Evolutionary conservation across 257 asterid genomes (phyloP), one percentile per base, ranked within the genome.

Genomic region (Solanum pimpinellifolium): DNA sequence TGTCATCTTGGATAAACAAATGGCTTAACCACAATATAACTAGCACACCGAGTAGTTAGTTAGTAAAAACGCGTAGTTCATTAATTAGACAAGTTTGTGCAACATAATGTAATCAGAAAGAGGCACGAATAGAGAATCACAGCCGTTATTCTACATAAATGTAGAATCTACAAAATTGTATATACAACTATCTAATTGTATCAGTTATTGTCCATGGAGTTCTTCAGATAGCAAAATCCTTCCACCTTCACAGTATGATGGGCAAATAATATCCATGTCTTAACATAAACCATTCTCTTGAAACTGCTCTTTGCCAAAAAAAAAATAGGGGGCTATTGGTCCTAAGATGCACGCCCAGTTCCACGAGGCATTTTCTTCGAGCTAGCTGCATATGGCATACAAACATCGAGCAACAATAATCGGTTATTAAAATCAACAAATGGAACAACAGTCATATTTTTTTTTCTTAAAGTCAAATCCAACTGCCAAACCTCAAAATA

Each of bases 291-390:
- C 78, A 16, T 11, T 69, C 60, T n/a, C 76, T 39, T 20, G 62
- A 66, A 25, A 11, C 74, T 25, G 66, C 72, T 86, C 85, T 44
- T 77, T 25, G 60, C 68, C 8, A 39, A 10, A 20, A 23, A 27
- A 29, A 25, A 16, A 12, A 3, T 33, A 4, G 27, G 11, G 65
- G 65, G 65, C 4, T 56, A 20, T 91, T 90, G 92, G 62, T 91
- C 95, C 92, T 91, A 92, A 12, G 87, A 35, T 23, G 97, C 94
- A 25, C 95, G 95, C 77, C 99, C 99, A 88, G 85, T 94, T 33
- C 98, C 99, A 37, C 98, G 98, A 75, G 98, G 99, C 98, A 96
- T 94, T 90, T 95, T 95, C 97, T 96, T 96, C 39, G 95, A 88
- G 27, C 83, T 89, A 78, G 85, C 95, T 92, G 93, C 87, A 91